A percentile compares a stretch with the other conserved stretches of the same genome.
These are phyloP conservation scores for Yamadazyma insecticola DNA, from an alignment of 805 yeast species.

Conservation along the genomic window DNA sequence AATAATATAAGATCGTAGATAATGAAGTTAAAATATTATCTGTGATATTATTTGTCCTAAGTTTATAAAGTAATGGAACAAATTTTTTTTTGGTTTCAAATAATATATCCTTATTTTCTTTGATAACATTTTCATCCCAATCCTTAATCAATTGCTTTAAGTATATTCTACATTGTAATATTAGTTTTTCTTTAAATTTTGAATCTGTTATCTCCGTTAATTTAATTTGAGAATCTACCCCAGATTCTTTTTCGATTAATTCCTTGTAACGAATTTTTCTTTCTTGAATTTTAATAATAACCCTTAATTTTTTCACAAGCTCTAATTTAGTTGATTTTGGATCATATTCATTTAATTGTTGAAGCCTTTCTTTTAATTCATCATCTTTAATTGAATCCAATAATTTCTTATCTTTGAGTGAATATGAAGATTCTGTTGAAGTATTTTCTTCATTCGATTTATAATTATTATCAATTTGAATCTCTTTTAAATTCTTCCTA, in stretches of 20 bases:
- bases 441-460: too few species aligned
- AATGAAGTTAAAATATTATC: constrained; percentile 48
- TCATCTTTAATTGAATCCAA: constrained; percentile 18
- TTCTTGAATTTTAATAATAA: constrained; percentile 7
- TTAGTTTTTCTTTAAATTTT: constrained; percentile 20
- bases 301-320: constrained; percentile 15
- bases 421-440: too few species aligned
- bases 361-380: constrained; percentile 18
- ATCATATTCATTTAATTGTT: constrained; percentile 13
- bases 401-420: too few species aligned
- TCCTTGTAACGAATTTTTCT: constrained; percentile 16
- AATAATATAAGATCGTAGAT: constrained; percentile 52
- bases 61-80: constrained; percentile 43
- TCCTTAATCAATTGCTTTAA: constrained; percentile 39
- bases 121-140: constrained; percentile 27
- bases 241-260: constrained; percentile 23
- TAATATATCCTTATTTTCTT: constrained; percentile 12
- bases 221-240: constrained; percentile 10
- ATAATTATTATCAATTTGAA: too few species aligned
- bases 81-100: constrained; percentile 42
- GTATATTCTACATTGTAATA: constrained; percentile 43
- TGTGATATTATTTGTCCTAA: constrained; percentile 34
- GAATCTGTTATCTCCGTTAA: constrained; percentile 27
- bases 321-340: constrained; percentile 13
- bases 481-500: too few species aligned